phyloP scores from a whole-genome alignment of 208 protist species.

The Leishmania arabica region DNA sequence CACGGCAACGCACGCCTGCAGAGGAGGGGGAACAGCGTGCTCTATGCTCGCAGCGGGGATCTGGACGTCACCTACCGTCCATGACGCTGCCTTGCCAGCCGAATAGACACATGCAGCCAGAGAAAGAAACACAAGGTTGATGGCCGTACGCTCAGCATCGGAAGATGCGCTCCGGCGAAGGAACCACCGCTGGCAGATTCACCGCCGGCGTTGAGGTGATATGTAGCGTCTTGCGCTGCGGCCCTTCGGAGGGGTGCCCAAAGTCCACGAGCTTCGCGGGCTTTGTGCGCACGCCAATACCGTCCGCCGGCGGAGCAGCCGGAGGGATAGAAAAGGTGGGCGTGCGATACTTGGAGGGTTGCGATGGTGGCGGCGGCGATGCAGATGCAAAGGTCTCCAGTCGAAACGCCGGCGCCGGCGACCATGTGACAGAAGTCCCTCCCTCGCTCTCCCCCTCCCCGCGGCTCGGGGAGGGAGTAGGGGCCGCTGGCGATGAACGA shows the following conservation, averaged over 20 bases:
- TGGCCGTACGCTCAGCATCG: not conserved
- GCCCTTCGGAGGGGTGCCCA: conserved; percentile 18
- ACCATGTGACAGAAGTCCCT: not conserved
- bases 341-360: not conserved
- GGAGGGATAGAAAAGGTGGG: not conserved
- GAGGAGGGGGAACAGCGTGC: not conserved
- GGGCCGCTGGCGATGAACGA: not conserved
- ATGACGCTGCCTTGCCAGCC: not conserved
- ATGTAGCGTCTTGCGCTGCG: conserved; percentile 2
- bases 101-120: not conserved
- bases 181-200: conserved; percentile 17
- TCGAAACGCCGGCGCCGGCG: not conserved
- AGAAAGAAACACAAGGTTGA: not conserved
- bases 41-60: not conserved
- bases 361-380: not conserved
- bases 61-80: not conserved
- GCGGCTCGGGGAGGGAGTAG: not conserved
- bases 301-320: conserved; percentile 2
- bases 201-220: conserved; percentile 6
- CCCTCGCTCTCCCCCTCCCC: not conserved
- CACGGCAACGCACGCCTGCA: not conserved
- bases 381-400: not conserved
- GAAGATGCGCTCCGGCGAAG: conserved; percentile 22
- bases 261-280: conserved; percentile 27
- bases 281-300: conserved; percentile 26